These are phyloP conservation scores for Vitis rupestris DNA, from an alignment of 164 flowering plant genomes.

Conservation along the genomic window DNA sequence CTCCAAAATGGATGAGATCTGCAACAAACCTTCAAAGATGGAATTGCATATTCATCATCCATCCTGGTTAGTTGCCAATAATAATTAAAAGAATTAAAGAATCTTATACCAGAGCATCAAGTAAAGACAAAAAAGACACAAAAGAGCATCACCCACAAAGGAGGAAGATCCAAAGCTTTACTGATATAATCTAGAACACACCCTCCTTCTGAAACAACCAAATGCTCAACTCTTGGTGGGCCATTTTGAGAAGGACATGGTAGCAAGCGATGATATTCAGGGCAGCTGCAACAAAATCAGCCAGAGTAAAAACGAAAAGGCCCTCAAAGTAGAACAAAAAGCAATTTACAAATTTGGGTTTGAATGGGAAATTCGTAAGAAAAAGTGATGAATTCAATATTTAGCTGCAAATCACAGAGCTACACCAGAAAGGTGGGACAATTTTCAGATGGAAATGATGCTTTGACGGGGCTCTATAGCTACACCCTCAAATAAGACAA, in stretches of 20 bases:
- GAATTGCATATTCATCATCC: constrained; percentile 27
- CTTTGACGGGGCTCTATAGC: background rate
- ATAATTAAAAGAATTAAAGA: constrained; percentile 1
- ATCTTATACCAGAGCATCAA: constrained; percentile 1
- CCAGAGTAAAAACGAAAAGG: background rate
- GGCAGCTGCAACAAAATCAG: constrained; percentile 44
- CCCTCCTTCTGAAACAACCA: constrained; percentile 83
- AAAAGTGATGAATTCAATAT: background rate
- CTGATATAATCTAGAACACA: constrained; percentile 69
- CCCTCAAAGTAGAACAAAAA: background rate
- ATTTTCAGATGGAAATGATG: background rate
- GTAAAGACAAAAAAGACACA: background rate
- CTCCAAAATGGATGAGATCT: constrained; percentile 96
- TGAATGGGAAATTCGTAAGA: background rate
- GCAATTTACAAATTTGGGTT: background rate
- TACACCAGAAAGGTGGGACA: background rate
- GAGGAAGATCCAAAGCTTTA: constrained; percentile 73
- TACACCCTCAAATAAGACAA: background rate
- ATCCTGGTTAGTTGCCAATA: constrained; percentile 4
- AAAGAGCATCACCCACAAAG: constrained; percentile 52
- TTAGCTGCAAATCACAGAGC: background rate
- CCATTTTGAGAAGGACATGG: constrained; percentile 74
- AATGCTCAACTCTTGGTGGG: constrained; percentile 82
- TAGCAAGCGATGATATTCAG: constrained; percentile 70
- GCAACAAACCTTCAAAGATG: constrained; percentile 79